Base-by-base conservation (phyloP, 108 stramenopile genomes). In the Conticribra guillardii region DNA sequence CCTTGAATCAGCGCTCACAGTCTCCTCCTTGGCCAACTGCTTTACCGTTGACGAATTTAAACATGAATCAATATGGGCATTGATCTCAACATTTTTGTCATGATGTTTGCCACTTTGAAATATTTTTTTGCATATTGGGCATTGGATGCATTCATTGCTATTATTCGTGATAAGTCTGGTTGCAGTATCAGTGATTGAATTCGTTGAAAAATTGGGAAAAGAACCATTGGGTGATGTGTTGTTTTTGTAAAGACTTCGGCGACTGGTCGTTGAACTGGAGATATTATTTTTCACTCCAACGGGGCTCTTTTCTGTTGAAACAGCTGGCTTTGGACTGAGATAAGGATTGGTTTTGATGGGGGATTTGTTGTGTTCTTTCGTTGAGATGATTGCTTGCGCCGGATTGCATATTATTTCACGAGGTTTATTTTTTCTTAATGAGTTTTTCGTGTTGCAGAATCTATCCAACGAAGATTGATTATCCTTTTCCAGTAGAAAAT, bases 61-160 rank as follows among this genome's bases (percentile, higher is more conserved):
- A 44, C 90, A 92, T 15, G 76, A 50, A 67, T 92, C 90, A 47
- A 92, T 70, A 60, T 92, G 90, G n/a, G 51, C 33, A 74, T 92
- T 92, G 46, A 89, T 47, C 26, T 21, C 54, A 31, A 18, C 60
- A 71, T 92, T 87, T 34, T 84, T 81, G 9, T 56, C 32, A 0
- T 70, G 54, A 15, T 63, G 23, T 34, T 85, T 83, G 9, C 49
- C 44, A 1, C n/a, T 71, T 17, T 11, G 41, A 56, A 88, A 77
- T 16, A 46, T 18, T 23, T 54, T 37, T 28, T 47, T 28, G 58
- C 87, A 90, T 17, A 88, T 46, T 23, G 87, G 89, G 26, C 87
- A 88, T 18, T 51, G 32, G 26, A 79, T 71, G 2, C 24, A 2
- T 23, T 57, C 29, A 28, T 11, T n/a, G 2, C 1, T 2, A 4